phyloP scores from a whole-genome alignment of 257 asterid species.

The Nicotiana undulata region DNA sequence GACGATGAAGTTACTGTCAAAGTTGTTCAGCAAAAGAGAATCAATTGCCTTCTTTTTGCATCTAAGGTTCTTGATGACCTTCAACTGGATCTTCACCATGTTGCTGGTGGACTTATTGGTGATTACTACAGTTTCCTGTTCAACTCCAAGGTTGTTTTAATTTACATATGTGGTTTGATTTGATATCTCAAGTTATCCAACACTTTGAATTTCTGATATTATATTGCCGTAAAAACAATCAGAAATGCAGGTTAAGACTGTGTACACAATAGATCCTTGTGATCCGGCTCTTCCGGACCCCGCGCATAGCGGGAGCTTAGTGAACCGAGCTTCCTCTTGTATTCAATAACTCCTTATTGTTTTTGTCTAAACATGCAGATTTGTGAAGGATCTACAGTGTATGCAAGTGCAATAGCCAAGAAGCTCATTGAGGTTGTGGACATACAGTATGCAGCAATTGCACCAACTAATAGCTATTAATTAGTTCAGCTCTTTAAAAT shows the following conservation, averaged over 20 bases:
- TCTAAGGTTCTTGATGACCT: constrained; percentile 79
- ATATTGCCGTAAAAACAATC: no score
- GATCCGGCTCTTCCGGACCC: no score
- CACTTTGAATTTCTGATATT: neutral
- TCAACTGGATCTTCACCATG: constrained; percentile 82
- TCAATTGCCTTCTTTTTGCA: constrained; percentile 62
- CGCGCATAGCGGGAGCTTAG: no score
- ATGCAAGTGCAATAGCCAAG: constrained; percentile 84
- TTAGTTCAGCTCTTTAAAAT: constrained; percentile 15
- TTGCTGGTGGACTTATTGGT: constrained; percentile 90
- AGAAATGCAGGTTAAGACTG: no score
- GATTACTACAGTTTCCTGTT: constrained; percentile 72
- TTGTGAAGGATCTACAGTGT: constrained; percentile 77
- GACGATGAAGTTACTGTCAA: constrained; percentile 82
- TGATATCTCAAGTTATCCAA: neutral
- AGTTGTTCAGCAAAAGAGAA: constrained; percentile 82
- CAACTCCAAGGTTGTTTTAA: constrained; percentile 59
- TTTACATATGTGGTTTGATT: neutral
- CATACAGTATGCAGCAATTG: constrained; percentile 57
- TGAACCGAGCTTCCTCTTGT: no score
- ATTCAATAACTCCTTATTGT: no score
- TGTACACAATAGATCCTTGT: no score
- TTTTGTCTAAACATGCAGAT: constrained; percentile 39
- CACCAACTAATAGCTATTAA: constrained; percentile 50
- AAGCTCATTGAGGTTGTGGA: constrained; percentile 80